A percentile compares a stretch with the other conserved stretches of the same genome.
These are phyloP conservation scores for Emydomyces testavorans DNA, from an alignment of 2,329 filamentous ascomycete genomes.

Conservation along the genomic window DNA sequence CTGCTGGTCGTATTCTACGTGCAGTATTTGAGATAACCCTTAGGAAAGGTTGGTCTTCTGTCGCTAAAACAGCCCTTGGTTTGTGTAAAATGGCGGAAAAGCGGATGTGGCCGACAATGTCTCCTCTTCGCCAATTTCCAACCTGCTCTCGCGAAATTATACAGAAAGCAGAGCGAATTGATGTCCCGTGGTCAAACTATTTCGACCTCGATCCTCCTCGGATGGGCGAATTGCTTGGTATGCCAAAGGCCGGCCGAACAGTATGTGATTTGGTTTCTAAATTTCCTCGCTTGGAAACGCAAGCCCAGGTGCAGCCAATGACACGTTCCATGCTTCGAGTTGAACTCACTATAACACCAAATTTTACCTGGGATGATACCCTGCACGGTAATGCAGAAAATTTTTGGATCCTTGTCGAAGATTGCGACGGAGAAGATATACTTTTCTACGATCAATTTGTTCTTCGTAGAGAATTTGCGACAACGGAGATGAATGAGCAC, in stretches of 20 bases:
- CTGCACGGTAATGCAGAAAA: conserved; percentile 79
- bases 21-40: conserved; percentile 96
- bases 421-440: conserved; percentile 93
- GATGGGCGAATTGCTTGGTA: conserved; percentile 86
- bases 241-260: conserved; percentile 74
- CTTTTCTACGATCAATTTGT: conserved; percentile 91
- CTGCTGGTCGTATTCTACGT: conserved; percentile 85
- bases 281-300: conserved; percentile 83
- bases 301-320: conserved; percentile 88
- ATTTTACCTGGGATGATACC: conserved; percentile 88
- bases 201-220: conserved; percentile 92
- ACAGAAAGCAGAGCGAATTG: conserved; percentile 85
- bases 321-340: conserved; percentile 86
- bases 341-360: conserved; percentile 82
- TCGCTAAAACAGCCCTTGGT: conserved; percentile 83
- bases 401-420: conserved; percentile 96
- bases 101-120: conserved; percentile 99
- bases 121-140: conserved; percentile 81
- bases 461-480: conserved; percentile 76
- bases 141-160: conserved; percentile 72
- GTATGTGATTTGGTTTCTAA: conserved; percentile 82
- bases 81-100: conserved; percentile 99
- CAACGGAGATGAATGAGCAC: conserved; percentile 80
- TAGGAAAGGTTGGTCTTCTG: conserved; percentile 89
- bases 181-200: conserved; percentile 85